A percentile compares a stretch with the other conserved stretches of the same genome.
Conservation (phyloP, 2,329 filamentous ascomycete species). For the Fonsecaea pugnacius region DNA sequence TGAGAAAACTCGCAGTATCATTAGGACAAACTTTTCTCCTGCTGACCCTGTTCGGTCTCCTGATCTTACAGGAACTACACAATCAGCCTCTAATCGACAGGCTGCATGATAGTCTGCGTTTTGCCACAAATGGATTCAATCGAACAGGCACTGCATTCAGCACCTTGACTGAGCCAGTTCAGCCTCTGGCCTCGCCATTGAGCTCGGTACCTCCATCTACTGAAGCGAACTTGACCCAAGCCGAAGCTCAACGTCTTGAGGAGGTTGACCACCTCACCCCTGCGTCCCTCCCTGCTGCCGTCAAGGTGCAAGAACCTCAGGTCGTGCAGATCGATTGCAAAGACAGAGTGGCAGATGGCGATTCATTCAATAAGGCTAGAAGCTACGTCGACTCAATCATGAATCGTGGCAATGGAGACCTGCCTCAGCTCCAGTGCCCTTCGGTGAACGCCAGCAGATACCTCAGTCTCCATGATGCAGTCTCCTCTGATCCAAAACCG, state of each 20-base stretch:
- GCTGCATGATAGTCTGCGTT: slow-evolving; percentile 2
- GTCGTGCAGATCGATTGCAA: slow-evolving; percentile 10
- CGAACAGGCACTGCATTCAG: slow-evolving; percentile 30
- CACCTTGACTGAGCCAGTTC: not conserved
- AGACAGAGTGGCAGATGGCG: not conserved
- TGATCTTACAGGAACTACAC: slow-evolving; percentile 8
- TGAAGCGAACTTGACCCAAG: not conserved
- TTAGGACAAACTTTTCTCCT: slow-evolving; percentile 12
- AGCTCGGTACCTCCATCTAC: not conserved
- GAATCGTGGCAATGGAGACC: not conserved
- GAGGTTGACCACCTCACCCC: not conserved
- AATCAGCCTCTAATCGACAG: slow-evolving; percentile 12
- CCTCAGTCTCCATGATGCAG: slow-evolving; percentile 1
- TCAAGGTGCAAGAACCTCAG: not conserved
- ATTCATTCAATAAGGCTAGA: not conserved
- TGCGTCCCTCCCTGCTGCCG: not conserved
- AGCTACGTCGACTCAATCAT: slow-evolving; percentile 14
- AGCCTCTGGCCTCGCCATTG: not conserved
- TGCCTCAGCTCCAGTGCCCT: slow-evolving; percentile 14
- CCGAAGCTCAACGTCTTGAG: not conserved
- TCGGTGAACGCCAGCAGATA: slow-evolving; percentile 18
- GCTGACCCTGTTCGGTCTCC: slow-evolving; percentile 4
- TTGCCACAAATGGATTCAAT: slow-evolving; percentile 6
- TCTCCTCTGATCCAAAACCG: not conserved
- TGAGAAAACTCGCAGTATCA: slow-evolving; percentile 6